Evolutionary conservation across 2,329 filamentous ascomycete genomes (phyloP).

Genomic region (Metarhizium sp.): DNA sequence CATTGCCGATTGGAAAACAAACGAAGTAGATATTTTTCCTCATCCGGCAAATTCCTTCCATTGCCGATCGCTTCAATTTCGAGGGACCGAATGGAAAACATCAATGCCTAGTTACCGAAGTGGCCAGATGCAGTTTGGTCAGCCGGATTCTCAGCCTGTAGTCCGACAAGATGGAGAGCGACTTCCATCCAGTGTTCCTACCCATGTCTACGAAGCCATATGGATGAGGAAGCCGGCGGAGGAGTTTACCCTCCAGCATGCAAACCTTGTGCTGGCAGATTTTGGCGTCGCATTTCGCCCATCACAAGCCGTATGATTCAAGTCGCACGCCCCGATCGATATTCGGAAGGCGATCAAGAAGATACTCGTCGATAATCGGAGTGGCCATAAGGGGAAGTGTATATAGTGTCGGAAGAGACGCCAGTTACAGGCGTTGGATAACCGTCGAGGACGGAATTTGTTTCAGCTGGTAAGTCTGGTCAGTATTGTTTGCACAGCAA

Average conservation of each 20-base stretch:
- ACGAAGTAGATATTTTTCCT: constrained; percentile 15
- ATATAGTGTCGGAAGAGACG: no score
- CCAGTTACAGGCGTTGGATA: no score
- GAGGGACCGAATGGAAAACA: constrained; percentile 19
- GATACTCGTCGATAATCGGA: no score
- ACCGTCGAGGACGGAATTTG: no score
- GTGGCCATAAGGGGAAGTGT: no score
- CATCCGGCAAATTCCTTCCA: constrained; percentile 1
- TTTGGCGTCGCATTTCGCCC: constrained; percentile 27
- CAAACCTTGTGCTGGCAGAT: constrained; percentile 17
- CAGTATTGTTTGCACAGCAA: no score
- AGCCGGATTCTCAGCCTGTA: constrained; percentile 13
- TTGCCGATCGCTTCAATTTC: constrained; percentile 15
- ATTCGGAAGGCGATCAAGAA: constrained; percentile 3
- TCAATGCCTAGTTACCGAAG: constrained; percentile 15
- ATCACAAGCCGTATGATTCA: constrained; percentile 11
- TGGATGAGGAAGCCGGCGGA: constrained; percentile 25
- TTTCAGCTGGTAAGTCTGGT: no score
- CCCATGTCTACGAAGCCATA: constrained; percentile 18
- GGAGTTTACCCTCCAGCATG: constrained; percentile 15
- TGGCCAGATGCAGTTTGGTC: constrained; percentile 17
- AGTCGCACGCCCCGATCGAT: constrained; percentile 2
- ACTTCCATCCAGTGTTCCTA: constrained; percentile 17
- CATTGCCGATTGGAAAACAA: constrained; percentile 12
- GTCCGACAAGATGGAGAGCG: constrained; percentile 7